Evolutionary conservation across 2,329 filamentous ascomycete genomes (phyloP), one percentile per base, ranked within the genome.

Genomic region (Talaromyces sp.): DNA sequence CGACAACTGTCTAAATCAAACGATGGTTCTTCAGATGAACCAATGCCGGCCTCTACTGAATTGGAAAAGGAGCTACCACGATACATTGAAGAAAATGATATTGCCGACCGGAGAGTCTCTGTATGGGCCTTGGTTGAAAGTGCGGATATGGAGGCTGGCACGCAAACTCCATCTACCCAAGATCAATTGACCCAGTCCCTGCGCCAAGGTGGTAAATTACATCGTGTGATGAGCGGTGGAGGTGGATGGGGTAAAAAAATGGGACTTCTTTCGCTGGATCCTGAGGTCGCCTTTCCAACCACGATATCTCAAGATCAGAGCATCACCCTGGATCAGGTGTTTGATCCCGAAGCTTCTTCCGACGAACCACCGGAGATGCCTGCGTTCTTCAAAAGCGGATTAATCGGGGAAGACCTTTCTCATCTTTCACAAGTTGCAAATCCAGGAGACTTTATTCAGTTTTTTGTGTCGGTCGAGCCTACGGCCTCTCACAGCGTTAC

Each of bases 161-260:
- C 41, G 37, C 10, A 47, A 43, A 43, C 42, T 27, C 42, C 51
- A 47, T 41, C 58, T 20, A 47, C 62, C 7, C 61, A 60, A 19
- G 58, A 65, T 39, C 51, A 62, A 47, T 45, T 75, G 29, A 51
- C 55, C 30, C 39, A 62, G 11, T 63, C 66, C 11, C 60, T 76
- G 29, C 57, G 54, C 4, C 58, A 57, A 16, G 72, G 74, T 13
- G 70, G 70, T 35, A 72, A 69, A 53, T 63, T 76, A 36, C 72
- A 75, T 54, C 72, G 70, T 42, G 72, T 76, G 22, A 68, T 76
- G 64, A 75, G 74, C 30, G 74, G 74, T 14, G 74, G 74, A 32
- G 74, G 74, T 36, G 74, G 74, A 54, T 76, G 74, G 74, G 74
- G 74, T n/a, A 76, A 76, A 58, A 76, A 76, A 55, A 71, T 74